These are phyloP conservation scores for Verruconis gallopava DNA, from an alignment of 2,329 filamentous ascomycete species.

Conservation along the genomic window DNA sequence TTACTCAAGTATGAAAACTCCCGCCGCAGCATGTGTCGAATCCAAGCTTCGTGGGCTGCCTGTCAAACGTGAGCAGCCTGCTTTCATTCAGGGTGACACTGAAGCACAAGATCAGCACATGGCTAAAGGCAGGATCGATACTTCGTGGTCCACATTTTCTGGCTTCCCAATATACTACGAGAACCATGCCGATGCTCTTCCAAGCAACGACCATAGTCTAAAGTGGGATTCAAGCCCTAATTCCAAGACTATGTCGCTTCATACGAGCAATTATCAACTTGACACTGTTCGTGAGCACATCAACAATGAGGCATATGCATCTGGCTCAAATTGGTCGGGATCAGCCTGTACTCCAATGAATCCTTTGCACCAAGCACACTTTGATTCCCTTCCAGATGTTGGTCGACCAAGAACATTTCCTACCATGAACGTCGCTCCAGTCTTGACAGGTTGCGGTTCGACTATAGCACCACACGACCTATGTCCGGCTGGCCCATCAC, in stretches of 20 bases:
- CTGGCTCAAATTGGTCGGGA: no score
- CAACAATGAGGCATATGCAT: no score
- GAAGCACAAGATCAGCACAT: no score
- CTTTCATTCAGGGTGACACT: no score
- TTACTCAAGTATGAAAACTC: not conserved
- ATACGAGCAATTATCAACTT: not conserved
- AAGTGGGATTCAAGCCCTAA: not conserved
- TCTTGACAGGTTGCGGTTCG: not conserved
- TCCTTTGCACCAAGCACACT: no score
- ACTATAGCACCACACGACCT: not conserved
- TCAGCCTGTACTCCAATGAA: no score
- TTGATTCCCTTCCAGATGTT: no score
- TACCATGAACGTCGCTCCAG: no score
- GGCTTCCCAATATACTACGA: not conserved
- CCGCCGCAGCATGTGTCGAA: not conserved
- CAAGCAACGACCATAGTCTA: not conserved
- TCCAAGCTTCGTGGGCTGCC: not conserved
- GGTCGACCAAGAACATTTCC: not conserved
- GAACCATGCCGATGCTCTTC: not conserved
- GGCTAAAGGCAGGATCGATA: not conserved
- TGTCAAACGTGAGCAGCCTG: no score
- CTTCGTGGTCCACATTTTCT: not conserved
- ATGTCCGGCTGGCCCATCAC: not conserved
- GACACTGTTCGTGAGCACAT: not conserved
- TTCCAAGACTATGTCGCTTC: not conserved